Base-by-base conservation (phyloP, 73 alveolate species). In the Tetrahymena elliotti region DNA sequence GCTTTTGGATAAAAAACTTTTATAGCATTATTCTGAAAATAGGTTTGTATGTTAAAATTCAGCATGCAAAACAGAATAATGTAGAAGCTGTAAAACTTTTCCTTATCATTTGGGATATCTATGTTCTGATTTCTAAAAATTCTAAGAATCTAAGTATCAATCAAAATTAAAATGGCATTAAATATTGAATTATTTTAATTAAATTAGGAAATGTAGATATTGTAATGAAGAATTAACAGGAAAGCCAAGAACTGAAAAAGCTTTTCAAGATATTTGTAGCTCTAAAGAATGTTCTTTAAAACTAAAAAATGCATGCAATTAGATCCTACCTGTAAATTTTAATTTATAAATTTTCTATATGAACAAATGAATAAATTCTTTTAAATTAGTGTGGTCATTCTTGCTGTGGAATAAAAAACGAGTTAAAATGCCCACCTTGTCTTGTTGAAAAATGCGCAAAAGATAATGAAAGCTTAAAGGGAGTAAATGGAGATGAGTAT, bases 21-120 rank as follows among this genome's bases (percentile, higher is more conserved):
- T 96, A 35, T 96, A 96, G 94, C 98, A 98, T 95, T 96, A 95
- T 96, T 98, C 98, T 13, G 52, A 96, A 95, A 94, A 95, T 95
- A 95, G 99, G 95, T 97, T 98, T 95, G 83, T 94, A 33, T 96
- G 98, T 88, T 84, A 97, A 27, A 98, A 99, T 95, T 94, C 83
- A 38, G 68, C 93, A 92, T 98, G 99, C 84, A 94, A 82, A 93
- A 95, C 96, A 35, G 98, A 98, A 54, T 95, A 97, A 94, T 98
- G 99, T 83, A 95, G 96, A 47, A 95, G 93, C 83, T 98, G 99
- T 83, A 93, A 84, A 53, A 96, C 98, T 38, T 94, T 95, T 39
- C 99, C 99, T 38, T 98, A 98, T 97, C 99, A 98, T 93, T 92
- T 97, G 12, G 99, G 99, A 10, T 68, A 82, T 38, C 97, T 98